Percentiles rank a stretch among this genome's conserved stretches.
Conservation (phyloP, 2,329 filamentous ascomycete genomes). For the Aspergillus japonicus region DNA sequence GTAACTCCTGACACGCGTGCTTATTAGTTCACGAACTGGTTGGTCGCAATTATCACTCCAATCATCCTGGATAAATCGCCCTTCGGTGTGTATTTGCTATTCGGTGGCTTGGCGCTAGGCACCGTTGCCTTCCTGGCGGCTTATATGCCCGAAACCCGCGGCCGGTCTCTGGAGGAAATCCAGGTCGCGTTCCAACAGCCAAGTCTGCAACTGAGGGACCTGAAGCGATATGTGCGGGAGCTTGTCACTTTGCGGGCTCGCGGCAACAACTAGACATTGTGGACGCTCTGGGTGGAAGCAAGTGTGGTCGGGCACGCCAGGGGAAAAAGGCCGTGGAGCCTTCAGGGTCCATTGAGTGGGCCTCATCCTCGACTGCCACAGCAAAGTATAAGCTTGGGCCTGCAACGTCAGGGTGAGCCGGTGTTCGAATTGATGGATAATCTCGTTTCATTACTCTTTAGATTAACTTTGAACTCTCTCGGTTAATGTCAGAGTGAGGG, state of each 20-base stretch:
- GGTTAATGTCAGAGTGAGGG: background rate
- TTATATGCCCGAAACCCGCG: background rate
- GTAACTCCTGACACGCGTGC: background rate
- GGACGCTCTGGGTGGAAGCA: background rate
- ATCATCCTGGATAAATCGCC: background rate
- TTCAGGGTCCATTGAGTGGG: background rate
- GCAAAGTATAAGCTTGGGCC: background rate
- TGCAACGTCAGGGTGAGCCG: background rate
- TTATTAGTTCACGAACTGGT: background rate
- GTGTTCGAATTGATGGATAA: background rate
- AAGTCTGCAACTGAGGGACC: background rate
- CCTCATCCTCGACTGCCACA: background rate
- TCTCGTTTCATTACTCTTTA: background rate
- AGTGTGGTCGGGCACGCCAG: background rate
- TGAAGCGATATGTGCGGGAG: background rate
- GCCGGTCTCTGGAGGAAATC: background rate
- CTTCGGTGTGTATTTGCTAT: background rate
- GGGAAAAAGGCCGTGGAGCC: background rate
- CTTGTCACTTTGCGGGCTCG: background rate
- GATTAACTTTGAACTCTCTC: background rate
- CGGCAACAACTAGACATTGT: background rate
- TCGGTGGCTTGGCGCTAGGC: background rate
- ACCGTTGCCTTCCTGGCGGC: background rate
- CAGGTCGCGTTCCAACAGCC: background rate
- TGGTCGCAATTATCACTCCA: background rate